Evolutionary conservation across 2,329 filamentous ascomycete genomes (phyloP), one percentile per base, ranked within the genome.

Genomic region (Colletotrichum echinochloae): DNA sequence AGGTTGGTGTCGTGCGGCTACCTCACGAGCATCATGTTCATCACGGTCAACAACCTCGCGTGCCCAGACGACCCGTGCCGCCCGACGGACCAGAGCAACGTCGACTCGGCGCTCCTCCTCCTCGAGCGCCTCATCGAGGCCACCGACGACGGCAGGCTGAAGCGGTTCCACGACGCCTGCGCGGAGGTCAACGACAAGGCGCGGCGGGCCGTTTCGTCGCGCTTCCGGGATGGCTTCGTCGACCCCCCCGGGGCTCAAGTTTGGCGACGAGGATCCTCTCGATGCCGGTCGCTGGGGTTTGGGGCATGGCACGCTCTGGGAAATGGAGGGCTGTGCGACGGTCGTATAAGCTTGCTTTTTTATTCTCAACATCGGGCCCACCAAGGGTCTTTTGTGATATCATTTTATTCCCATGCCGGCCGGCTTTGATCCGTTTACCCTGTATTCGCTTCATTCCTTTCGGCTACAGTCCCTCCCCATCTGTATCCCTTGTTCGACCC

Each of bases 1-100:
- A 72, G 70, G 70, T n/a, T 66, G 28, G 62, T 71, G 1, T 51
- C 66, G 4, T 72, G 70, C 23, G 60, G 65, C 1, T 62, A 72
- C n/a, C 12, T 72, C 33, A 72, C 70, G 1, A 69, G 61, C 44
- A 26, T 71, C 39, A 66, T 72, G 66, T 62, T 72, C 33, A 65
- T 72, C 62, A 49, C 66, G 0, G 67, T 71, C 20, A 72, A 72
- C 39, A 72, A 64, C 54, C 41, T 72, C 7, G 35, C 54, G 9
- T 26, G 48, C 20, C 70, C 66, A 1, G 41, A 64, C 4, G 37
- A 60, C 2, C 49, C 60, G 0, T 59, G 20, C 8, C 61, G 61
- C 20, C 28, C 46, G 9, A 55, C 56, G 0, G 70, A 72, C 48
- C 70, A 72, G 54, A 65, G 70, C 30, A 63, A 70, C 3, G 63